Conservation (phyloP, 2,329 filamentous ascomycete genomes). For the Pestalotiopsis sp. region DNA sequence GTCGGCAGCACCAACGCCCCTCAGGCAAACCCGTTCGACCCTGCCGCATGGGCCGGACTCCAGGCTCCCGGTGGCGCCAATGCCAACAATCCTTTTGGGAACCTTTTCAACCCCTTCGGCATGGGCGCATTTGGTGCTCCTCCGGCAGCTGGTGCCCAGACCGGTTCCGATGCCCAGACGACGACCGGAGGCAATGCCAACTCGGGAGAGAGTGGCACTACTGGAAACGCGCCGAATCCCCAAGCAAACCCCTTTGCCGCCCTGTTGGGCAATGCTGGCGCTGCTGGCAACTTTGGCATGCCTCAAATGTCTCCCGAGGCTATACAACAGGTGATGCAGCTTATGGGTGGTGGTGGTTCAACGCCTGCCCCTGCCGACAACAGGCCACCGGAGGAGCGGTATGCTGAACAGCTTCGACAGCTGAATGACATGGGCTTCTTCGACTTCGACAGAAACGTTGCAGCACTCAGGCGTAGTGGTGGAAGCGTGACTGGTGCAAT, state of each 20-base stretch:
- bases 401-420: slow-evolving; percentile 83
- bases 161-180: slow-evolving; percentile 18
- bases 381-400: slow-evolving; percentile 90
- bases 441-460: slow-evolving; percentile 92
- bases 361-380: slow-evolving; percentile 70
- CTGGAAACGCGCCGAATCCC: slow-evolving; percentile 29
- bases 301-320: slow-evolving; percentile 56
- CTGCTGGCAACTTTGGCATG: slow-evolving; percentile 37
- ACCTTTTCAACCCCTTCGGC: slow-evolving; percentile 14
- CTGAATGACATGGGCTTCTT: slow-evolving; percentile 99
- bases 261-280: slow-evolving; percentile 52
- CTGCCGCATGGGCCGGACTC: slow-evolving; percentile 31
- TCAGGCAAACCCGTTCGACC: slow-evolving; percentile 47
- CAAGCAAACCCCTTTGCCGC: slow-evolving; percentile 68
- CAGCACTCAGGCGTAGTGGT: slow-evolving; percentile 82
- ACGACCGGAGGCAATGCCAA: slow-evolving; percentile 24
- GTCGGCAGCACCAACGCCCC: slow-evolving; percentile 17
- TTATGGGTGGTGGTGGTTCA: slow-evolving; percentile 43
- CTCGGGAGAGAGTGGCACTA: slow-evolving; percentile 24
- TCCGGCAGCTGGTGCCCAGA: slow-evolving; percentile 27
- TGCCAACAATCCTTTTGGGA: slow-evolving; percentile 44
- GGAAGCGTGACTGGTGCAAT: slow-evolving; percentile 93
- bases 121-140: slow-evolving; percentile 25
- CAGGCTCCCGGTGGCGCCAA: slow-evolving; percentile 28
- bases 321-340: slow-evolving; percentile 55